Percentiles rank a stretch among this genome's conserved stretches.
phyloP scores from a whole-genome alignment of 768 basidiomycete species.

The Collybiopsis confluens region DNA sequence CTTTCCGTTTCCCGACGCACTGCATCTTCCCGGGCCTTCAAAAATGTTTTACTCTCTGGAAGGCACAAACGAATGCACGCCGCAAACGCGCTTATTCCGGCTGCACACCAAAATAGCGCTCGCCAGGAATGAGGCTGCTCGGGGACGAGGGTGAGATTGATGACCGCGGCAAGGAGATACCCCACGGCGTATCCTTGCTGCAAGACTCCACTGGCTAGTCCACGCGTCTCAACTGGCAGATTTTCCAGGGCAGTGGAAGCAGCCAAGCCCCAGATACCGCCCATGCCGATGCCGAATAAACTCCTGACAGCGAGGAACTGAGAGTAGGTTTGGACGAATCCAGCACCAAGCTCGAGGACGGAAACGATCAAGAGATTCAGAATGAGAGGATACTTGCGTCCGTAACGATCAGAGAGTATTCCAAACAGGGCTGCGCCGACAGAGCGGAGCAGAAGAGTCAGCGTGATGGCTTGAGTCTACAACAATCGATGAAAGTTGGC shows the following conservation, averaged over 20 bases:
- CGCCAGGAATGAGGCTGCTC: conserved; percentile 53
- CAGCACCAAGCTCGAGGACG: conserved; percentile 71
- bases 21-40: conserved; percentile 57
- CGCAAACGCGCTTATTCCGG: conserved; percentile 66
- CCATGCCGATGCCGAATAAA: conserved; percentile 86
- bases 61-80: conserved; percentile 63
- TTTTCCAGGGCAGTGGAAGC: conserved; percentile 84
- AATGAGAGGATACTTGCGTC: conserved; percentile 92
- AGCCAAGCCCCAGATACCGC: conserved; percentile 84
- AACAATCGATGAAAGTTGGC: background rate
- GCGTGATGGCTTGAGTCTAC: conserved; percentile 55
- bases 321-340: conserved; percentile 72
- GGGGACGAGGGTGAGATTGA: conserved; percentile 68
- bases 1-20: conserved; percentile 51
- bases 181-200: conserved; percentile 91
- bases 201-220: conserved; percentile 79
- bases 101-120: conserved; percentile 74
- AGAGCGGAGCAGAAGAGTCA: conserved; percentile 87
- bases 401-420: conserved; percentile 75
- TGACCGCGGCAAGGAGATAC: conserved; percentile 75
- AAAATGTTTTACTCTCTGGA: conserved; percentile 77
- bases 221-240: conserved; percentile 81
- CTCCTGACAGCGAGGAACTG: conserved; percentile 81
- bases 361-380: conserved; percentile 67
- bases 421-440: conserved; percentile 82